Evolutionary conservation across 164 flowering plant species (phyloP), one percentile per base, ranked within the genome.

Genomic region (Kalanchoe fedtschenkoi): DNA sequence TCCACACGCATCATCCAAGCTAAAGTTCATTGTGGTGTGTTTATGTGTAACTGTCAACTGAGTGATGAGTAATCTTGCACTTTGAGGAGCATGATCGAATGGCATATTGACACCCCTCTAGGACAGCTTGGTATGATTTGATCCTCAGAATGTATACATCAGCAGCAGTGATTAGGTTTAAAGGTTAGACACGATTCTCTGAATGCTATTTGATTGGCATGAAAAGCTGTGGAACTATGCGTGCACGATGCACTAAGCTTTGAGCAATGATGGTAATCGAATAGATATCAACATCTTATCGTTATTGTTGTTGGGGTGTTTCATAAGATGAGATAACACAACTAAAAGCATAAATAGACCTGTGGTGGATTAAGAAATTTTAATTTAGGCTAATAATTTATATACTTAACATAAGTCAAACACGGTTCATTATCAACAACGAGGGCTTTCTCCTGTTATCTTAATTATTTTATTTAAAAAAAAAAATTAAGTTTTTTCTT

Each of bases 1-100:
- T 51, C 56, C 30, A 51, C 56, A 51, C 56, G 56, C 32, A 51
- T 51, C 32, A 51, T 51, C 56, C 26, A 51, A 51, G 17, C 16
- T 26, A 28, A 7, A 34, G 35, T 3, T 4, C 35, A 34, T 34
- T 34, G 35, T 7, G 7, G 7, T 34, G 35, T 7, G 10, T 47
- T 21, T 9, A 47, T 47, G 55, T 21, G 28, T 47, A 47, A 6
- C 55, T 47, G 55, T 47, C 55, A 14, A 47, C 9, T 47, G 22
- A 22, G 21, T n/a, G 28, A 47, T 47, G 55, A 47, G 28, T 22
- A 47, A 21, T 7, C 14, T 21, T 22, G 55, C 55, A 47, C 55
- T 47, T 21, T 21, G 22, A 2, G 29, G 28, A 47, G 7, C 8
- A n/a, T 44, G 24, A 47, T 47, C 28, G 15, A 47, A 47, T 47